Percentiles rank a stretch among this genome's conserved stretches.
Evolutionary conservation across 1,139 yeast genomes (phyloP).

Genomic region (Candida sp.): DNA sequence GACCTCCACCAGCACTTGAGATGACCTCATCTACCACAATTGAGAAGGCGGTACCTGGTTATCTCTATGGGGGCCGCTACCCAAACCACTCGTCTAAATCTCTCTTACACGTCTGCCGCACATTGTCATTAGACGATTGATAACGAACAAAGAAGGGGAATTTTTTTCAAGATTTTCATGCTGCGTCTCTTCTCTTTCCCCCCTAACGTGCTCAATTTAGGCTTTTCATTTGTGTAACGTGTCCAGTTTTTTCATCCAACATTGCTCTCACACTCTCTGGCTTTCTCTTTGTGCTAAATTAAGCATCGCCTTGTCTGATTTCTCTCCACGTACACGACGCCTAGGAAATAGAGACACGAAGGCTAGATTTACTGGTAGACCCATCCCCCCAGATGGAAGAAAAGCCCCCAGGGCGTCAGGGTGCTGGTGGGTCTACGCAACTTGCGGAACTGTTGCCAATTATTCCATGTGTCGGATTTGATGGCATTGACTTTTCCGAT

Average conservation of each 20-base stretch:
- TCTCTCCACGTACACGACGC: too few relatives aligned
- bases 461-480: neutral
- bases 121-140: neutral
- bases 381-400: too few relatives aligned
- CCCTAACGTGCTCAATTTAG: neutral
- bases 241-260: neutral
- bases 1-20: neutral
- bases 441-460: neutral
- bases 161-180: too few relatives aligned
- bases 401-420: too few relatives aligned
- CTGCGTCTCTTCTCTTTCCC: neutral
- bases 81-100: neutral
- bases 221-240: neutral
- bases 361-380: too few relatives aligned
- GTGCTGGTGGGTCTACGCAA: neutral
- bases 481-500: neutral
- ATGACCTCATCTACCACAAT: neutral
- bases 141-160: neutral
- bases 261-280: too few relatives aligned
- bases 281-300: too few relatives aligned
- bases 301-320: too few relatives aligned
- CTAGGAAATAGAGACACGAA: too few relatives aligned
- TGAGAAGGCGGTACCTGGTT: too few relatives aligned
- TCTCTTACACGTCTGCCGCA: neutral
- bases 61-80: too few relatives aligned